A percentile compares a stretch with the other conserved stretches of the same genome.
Conservation (phyloP, 495 filamentous ascomycete genomes). For the Immersiella caudata region DNA sequence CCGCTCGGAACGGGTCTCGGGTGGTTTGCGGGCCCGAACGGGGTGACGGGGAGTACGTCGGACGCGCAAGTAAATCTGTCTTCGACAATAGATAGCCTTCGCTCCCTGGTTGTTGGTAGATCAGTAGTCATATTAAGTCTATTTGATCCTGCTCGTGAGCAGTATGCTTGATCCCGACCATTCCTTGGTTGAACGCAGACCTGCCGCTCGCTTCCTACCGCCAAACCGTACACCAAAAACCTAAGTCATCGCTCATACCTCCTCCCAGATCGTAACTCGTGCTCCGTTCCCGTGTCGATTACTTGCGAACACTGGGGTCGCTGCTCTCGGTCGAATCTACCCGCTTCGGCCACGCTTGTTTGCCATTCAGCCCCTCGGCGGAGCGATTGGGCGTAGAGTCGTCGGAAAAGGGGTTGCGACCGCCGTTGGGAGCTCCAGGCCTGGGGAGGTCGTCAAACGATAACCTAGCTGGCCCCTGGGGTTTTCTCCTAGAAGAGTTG, state of each 20-base stretch:
- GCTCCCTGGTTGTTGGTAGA: not conserved
- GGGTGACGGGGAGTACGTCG: not conserved
- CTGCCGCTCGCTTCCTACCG: not conserved
- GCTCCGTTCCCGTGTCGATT: not conserved
- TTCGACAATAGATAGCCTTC: no score
- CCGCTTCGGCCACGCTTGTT: slow-evolving; percentile 14
- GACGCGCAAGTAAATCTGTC: not conserved
- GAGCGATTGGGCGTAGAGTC: slow-evolving; percentile 4
- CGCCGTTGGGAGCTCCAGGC: slow-evolving; percentile 9
- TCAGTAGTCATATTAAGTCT: not conserved
- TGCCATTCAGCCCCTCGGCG: slow-evolving; percentile 6
- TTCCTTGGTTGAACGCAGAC: not conserved
- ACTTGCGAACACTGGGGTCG: not conserved
- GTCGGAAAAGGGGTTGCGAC: slow-evolving; percentile 4
- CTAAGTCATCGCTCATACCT: not conserved
- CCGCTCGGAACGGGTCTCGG: not conserved
- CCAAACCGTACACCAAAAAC: not conserved
- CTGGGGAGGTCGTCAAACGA: slow-evolving; percentile 20
- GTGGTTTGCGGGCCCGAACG: not conserved
- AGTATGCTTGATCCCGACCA: not conserved
- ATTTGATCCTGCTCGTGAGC: not conserved
- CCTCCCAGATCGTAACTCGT: slow-evolving; percentile 6
- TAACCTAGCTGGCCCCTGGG: slow-evolving; percentile 6
- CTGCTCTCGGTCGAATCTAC: slow-evolving; percentile 16
- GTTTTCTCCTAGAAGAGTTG: not conserved